Percentiles rank a stretch among this genome's conserved stretches.
These are phyloP conservation scores for Fusarium liriodendri DNA, from an alignment of 2,329 filamentous ascomycete genomes.

Conservation along the genomic window DNA sequence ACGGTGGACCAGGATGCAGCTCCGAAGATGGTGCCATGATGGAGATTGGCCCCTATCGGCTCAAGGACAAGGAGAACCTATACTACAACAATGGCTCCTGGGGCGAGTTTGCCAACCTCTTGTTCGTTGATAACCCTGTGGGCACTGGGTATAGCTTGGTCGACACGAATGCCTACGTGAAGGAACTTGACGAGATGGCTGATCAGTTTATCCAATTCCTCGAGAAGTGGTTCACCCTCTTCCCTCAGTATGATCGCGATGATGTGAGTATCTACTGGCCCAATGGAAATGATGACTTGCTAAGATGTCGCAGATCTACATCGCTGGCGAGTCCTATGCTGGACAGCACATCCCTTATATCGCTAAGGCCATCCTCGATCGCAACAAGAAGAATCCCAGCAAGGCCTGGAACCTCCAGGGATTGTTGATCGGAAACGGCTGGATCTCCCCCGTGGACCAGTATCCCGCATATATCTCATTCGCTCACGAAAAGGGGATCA, in stretches of 20 bases:
- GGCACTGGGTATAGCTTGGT: slow-evolving; percentile 97
- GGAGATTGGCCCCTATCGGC: slow-evolving; percentile 92
- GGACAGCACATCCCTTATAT: slow-evolving; percentile 98
- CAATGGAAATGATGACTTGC: slow-evolving; percentile 3
- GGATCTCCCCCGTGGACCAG: slow-evolving; percentile 92
- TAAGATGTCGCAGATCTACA: slow-evolving; percentile 75
- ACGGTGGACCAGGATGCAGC: slow-evolving; percentile 96
- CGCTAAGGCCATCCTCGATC: slow-evolving; percentile 87
- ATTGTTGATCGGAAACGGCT: slow-evolving; percentile 95
- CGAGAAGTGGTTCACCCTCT: slow-evolving; percentile 90
- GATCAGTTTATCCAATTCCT: slow-evolving; percentile 88
- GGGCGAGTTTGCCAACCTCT: slow-evolving; percentile 96
- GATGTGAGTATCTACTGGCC: slow-evolving; percentile 75
- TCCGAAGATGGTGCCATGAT: slow-evolving; percentile 97
- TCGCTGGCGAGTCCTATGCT: slow-evolving; percentile 96
- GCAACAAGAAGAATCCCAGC: slow-evolving; percentile 74
- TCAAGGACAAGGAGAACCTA: slow-evolving; percentile 79
- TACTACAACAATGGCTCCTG: slow-evolving; percentile 93
- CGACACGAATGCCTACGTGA: slow-evolving; percentile 86
- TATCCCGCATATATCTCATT: slow-evolving; percentile 89
- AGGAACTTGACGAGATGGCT: slow-evolving; percentile 90
- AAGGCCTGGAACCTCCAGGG: slow-evolving; percentile 81
- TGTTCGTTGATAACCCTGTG: slow-evolving; percentile 97
- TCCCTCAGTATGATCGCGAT: slow-evolving; percentile 90
- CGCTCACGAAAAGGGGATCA: slow-evolving; percentile 79